A percentile compares a stretch with the other conserved stretches of the same genome.
Evolutionary conservation across 78 protist genomes (phyloP).

Genomic region (slime mould (Dictyostelium discoideum)): DNA sequence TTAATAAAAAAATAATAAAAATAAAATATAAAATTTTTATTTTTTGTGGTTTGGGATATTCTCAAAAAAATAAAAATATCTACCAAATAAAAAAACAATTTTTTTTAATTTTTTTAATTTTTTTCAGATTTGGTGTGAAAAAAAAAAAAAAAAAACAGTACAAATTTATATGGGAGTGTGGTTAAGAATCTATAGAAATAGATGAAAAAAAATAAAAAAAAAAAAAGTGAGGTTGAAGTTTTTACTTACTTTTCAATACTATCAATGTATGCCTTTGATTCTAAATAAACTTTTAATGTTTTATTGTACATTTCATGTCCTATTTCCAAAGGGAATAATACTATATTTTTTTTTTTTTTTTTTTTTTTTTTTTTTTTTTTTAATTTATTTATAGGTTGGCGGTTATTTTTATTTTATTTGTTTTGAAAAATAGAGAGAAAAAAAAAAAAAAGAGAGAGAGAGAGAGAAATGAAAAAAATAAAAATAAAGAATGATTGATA

Average conservation of each 20-base stretch:
- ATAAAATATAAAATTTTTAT: not conserved
- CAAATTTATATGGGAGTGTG: not conserved
- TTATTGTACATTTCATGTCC: conserved; percentile 64
- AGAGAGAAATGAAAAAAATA: too few species aligned
- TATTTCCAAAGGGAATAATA: conserved; percentile 65
- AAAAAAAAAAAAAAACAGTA: not conserved
- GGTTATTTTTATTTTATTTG: not conserved
- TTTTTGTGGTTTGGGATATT: too few species aligned
- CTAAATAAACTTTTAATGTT: conserved; percentile 54
- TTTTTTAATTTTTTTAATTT: not conserved
- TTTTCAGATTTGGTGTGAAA: not conserved
- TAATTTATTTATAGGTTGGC: not conserved
- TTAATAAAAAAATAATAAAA: not conserved
- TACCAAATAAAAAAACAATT: not conserved
- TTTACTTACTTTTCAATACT: conserved; percentile 64
- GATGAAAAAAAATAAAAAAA: not conserved
- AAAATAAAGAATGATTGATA: not conserved
- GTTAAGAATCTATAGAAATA: not conserved
- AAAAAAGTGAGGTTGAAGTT: not conserved
- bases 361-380: not conserved
- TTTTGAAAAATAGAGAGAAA: not conserved
- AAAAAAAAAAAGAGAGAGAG: not conserved
- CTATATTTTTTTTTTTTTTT: not conserved
- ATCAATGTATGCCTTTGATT: conserved; percentile 45
- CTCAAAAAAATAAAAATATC: too few species aligned